Conservation (phyloP, 768 basidiomycete species). For the Xerocomellus intermedius region DNA sequence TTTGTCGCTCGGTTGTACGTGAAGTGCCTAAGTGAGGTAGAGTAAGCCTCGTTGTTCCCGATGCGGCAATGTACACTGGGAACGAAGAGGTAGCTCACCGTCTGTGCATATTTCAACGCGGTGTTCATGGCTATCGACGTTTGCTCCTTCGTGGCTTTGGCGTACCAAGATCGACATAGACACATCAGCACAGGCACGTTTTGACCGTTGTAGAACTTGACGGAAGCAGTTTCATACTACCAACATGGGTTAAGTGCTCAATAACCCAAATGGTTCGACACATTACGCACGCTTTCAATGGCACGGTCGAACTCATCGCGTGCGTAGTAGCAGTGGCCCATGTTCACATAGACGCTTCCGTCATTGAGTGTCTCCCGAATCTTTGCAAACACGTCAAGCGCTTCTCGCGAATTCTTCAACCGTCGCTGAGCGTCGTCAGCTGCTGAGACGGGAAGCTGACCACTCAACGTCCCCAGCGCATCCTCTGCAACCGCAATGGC, state of each 20-base stretch:
- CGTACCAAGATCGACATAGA: constrained; percentile 90
- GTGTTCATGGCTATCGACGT: constrained; percentile 77
- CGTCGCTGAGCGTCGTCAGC: constrained; percentile 67
- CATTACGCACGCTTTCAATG: constrained; percentile 80
- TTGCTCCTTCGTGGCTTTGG: constrained; percentile 89
- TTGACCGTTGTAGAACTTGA: constrained; percentile 69
- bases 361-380: constrained; percentile 82
- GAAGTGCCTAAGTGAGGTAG: constrained; percentile 59
- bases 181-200: constrained; percentile 79
- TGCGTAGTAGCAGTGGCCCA: constrained; percentile 93
- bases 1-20: constrained; percentile 84
- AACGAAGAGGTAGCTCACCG: constrained; percentile 40
- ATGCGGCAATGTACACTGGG: neutral
- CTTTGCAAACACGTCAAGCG: constrained; percentile 85
- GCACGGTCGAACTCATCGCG: constrained; percentile 94
- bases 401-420: constrained; percentile 76
- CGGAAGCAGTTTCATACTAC: constrained; percentile 91
- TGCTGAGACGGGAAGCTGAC: constrained; percentile 45
- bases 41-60: neutral
- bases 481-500: constrained; percentile 95
- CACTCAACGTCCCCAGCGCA: constrained; percentile 67
- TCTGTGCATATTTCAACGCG: constrained; percentile 82
- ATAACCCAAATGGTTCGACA: neutral
- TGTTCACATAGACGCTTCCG: constrained; percentile 90
- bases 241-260: neutral